A percentile compares a stretch with the other conserved stretches of the same genome.
Conservation (phyloP, 257 asterid species). For the Ophiorrhiza pumila region DNA sequence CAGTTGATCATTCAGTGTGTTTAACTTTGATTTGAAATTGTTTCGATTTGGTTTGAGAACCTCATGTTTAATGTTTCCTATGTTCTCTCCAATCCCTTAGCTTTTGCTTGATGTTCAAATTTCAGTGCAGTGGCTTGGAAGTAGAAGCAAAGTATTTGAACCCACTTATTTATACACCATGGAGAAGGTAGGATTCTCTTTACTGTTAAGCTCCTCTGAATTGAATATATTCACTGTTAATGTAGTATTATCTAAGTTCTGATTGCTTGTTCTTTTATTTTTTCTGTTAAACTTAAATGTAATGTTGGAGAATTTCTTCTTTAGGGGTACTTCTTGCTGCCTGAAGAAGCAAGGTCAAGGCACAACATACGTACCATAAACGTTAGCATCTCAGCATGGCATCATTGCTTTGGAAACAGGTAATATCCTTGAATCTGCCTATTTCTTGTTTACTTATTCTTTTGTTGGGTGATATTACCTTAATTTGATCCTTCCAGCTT, state of each 20-base stretch:
- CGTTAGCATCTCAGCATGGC: constrained; percentile 83
- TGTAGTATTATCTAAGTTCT: neutral
- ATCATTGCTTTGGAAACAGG: constrained; percentile 95
- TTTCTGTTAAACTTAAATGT: neutral
- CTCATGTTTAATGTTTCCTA: neutral
- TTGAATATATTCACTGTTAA: neutral
- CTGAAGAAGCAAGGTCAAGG: constrained; percentile 82
- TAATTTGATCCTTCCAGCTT: neutral
- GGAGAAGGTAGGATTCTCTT: constrained; percentile 63
- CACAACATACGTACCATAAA: constrained; percentile 70
- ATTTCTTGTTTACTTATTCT: neutral
- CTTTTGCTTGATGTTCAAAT: constrained; percentile 34
- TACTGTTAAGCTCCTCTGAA: constrained; percentile 15
- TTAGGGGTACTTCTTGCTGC: constrained; percentile 88
- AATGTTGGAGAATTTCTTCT: constrained; percentile 11
- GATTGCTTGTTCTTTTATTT: neutral
- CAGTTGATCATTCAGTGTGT: neutral
- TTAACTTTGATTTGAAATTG: neutral
- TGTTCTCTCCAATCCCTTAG: constrained; percentile 15
- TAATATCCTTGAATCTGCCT: constrained; percentile 18
- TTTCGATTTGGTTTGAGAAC: neutral
- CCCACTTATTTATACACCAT: constrained; percentile 81
- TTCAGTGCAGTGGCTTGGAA: constrained; percentile 95
- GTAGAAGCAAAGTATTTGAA: constrained; percentile 82
- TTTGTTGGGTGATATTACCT: neutral